Evolutionary conservation across 208 protist species (phyloP), one percentile per base, ranked within the genome.

Genomic region (Trypanosoma brucei): DNA sequence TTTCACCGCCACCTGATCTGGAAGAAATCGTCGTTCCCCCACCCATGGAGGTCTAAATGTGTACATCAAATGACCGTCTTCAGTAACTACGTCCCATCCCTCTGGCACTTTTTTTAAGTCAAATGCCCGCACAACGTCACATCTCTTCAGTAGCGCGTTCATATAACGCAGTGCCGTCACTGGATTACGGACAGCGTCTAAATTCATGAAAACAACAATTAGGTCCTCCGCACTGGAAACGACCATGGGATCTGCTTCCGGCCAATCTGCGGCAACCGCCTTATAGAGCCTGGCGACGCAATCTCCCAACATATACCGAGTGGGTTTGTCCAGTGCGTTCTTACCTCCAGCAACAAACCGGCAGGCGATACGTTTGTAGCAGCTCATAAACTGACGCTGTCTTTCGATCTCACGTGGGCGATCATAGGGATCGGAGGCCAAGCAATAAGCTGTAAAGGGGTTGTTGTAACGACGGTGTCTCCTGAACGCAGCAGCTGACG

Each of bases 41-140:
- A 96, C 88, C 91, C 91, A 96, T 40, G 86, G 83, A 1, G 91
- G 91, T 1, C 87, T 80, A 44, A 96, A 78, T 0, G 91, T 86
- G 75, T 91, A 96, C 69, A 96, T 76, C 6, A 96, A 53, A 59
- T 93, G 75, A 4, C 77, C 84, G 49, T 96, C 91, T 44, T 91
- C 62, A 2, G 91, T 96, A 44, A 88, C 58, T 35, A 94, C 62
- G 50, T 91, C 79, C 88, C 91, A 96, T 5, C 85, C 84, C 65
- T 96, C 88, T 9, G 59, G 56, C 31, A 95, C 88, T 60, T 90
- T 88, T 8, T 57, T 51, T 2, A 96, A 77, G 56, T 77, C 72
- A 73, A 83, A 95, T 59, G 79, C 57, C 0, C 78, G 78, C 46
- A 91, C 67, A 0, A 76, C 79, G 5, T 71, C 70, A 50, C 79